Evolutionary conservation across 129 eudicot species (phyloP).

Genomic region (Lactuca sativa): DNA sequence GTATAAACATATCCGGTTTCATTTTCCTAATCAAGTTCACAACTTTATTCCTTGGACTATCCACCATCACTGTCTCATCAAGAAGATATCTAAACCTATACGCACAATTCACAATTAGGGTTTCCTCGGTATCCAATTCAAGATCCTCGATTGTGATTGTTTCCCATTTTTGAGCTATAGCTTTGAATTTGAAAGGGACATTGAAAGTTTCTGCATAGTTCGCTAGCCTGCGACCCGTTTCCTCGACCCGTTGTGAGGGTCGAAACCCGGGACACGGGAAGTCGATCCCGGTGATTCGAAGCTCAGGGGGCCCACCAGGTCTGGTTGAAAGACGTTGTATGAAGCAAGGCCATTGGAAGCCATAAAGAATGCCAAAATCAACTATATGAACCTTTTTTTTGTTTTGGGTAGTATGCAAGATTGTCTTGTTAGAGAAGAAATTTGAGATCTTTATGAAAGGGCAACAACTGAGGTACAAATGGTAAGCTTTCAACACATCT

Average conservation of each 20-base stretch:
- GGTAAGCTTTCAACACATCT: conserved; percentile 75
- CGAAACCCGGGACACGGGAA: conserved; percentile 70
- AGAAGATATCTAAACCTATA: conserved; percentile 57
- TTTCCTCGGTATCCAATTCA: conserved; percentile 55
- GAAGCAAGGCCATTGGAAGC: conserved; percentile 86
- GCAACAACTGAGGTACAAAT: conserved; percentile 61
- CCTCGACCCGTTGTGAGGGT: conserved; percentile 74
- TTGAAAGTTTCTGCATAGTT: conserved; percentile 66
- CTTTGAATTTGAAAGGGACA: conserved; percentile 69
- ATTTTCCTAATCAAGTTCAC: conserved; percentile 53
- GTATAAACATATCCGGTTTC: conserved; percentile 60
- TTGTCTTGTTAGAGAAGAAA: conserved; percentile 67
- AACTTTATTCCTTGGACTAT: conserved; percentile 66
- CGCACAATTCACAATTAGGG: conserved; percentile 55
- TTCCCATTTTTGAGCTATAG: conserved; percentile 83
- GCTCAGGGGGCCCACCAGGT: conserved; percentile 79
- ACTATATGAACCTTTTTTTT: conserved; percentile 55
- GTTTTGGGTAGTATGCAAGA: conserved; percentile 45
- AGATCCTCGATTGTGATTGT: conserved; percentile 58
- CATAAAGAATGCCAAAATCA: conserved; percentile 73
- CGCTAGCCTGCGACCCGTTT: conserved; percentile 65
- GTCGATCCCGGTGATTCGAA: conserved; percentile 81
- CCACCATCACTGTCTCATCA: conserved; percentile 71
- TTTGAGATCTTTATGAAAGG: conserved; percentile 65
- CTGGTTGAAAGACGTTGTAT: conserved; percentile 67